Conservation (phyloP, 192 early-diverging fungal genomes). For the Funneliformis geosporum region DNA sequence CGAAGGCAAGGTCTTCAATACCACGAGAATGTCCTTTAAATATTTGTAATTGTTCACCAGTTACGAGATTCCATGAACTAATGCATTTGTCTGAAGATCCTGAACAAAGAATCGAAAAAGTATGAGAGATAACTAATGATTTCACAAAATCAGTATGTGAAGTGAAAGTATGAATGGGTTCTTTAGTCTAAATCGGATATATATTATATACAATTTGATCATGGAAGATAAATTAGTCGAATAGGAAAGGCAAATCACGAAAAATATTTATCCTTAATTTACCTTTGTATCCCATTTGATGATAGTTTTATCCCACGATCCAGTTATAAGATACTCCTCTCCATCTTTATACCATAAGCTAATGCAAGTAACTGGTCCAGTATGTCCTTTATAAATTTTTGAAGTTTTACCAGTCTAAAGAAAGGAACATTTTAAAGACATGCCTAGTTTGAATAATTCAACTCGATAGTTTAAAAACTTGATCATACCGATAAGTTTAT, state of each 20-base stretch:
- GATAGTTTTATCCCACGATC: slow-evolving; percentile 94
- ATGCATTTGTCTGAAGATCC: slow-evolving; percentile 86
- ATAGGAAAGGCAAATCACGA: background rate
- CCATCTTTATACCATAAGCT: slow-evolving; percentile 51
- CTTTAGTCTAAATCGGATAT: slow-evolving; percentile 52
- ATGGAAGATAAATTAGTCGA: background rate
- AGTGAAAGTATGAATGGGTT: slow-evolving; percentile 63
- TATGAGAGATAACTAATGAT: slow-evolving; percentile 52
- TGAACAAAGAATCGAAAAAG: slow-evolving; percentile 56
- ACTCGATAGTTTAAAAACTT: no score
- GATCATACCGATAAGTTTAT: slow-evolving; percentile 67
- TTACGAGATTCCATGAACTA: slow-evolving; percentile 69
- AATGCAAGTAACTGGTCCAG: slow-evolving; percentile 71
- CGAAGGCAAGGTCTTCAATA: slow-evolving; percentile 54
- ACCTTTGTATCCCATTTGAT: slow-evolving; percentile 81
- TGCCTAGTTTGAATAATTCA: no score
- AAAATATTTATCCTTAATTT: background rate
- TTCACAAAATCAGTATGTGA: slow-evolving; percentile 95
- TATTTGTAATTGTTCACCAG: slow-evolving; percentile 47
- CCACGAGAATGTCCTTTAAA: slow-evolving; percentile 56
- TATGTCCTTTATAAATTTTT: slow-evolving; percentile 62
- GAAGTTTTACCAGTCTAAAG: slow-evolving; percentile 53
- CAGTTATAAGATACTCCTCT: slow-evolving; percentile 71
- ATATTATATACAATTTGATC: slow-evolving; percentile 8
- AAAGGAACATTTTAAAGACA: background rate